Base-by-base conservation (phyloP, 2,329 filamentous ascomycete genomes). In the Colletotrichum lupini region DNA sequence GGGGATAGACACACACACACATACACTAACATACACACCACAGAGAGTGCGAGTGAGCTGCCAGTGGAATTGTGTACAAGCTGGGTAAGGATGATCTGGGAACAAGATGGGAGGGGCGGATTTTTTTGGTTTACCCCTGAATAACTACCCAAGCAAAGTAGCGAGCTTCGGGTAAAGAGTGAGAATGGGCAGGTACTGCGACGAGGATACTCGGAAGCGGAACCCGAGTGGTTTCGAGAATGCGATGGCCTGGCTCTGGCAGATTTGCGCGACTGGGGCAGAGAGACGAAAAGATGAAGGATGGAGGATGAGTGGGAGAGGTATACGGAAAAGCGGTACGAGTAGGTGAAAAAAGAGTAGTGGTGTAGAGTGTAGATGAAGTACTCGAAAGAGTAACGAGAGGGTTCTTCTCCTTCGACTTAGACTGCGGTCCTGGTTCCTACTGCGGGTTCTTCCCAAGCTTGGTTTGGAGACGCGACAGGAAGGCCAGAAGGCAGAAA, bases 201-300 rank as follows among this genome's bases (percentile, higher is more conserved):
- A 65, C 67, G 53, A 73, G 67, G 56, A 35, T 65, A 37, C 68
- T 73, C 81, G 82, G 81, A 82, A 83, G 77, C 77, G 76, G 79
- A 79, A 78, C 79, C 82, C 79, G 81, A 80, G 76, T 22, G 52
- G 79, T 79, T 80, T 80, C 77, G 82, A 81, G 78, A n/a, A 79
- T 79, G 81, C 42, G 57, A 52, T 57, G 42, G 42, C 42, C 60
- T 70, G 37, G 57, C 61, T 61, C 70, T 64, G 61, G 30, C 61
- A 32, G 49, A 19, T 35, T 37, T 52, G 42, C 42, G 22, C 52
- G 61, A 63, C 46, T 35, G 46, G 61, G 61, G 60, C 14, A n/a
- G 22, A 12, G 32, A 49, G 26, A 35, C 24, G 46, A 35, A 12
- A 12, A 12, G 26, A 49, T 35, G 59, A 49, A 9, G 42, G 35